Base-by-base conservation (phyloP, 1,284 basidiomycete species). In the Xerocomus amazonicus region DNA sequence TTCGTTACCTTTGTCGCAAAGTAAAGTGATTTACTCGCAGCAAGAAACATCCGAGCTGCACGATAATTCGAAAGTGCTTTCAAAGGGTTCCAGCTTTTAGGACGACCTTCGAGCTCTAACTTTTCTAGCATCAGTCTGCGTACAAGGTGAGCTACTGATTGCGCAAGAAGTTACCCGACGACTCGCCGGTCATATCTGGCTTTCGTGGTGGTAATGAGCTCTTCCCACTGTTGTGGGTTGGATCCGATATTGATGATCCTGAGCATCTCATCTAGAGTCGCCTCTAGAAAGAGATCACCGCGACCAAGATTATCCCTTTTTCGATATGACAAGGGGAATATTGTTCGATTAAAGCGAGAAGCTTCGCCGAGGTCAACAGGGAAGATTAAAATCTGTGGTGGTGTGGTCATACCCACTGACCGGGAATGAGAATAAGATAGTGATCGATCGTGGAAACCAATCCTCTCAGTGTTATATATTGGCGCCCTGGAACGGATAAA, bases 181-280 rank as follows among this genome's bases (percentile, higher is more conserved):
- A 38, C 47, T 33, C 10, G 50, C 50, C 17, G 37, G 31, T 53
- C 45, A 29, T 56, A 58, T 37, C 10, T 38, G 0, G 3, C 4
- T 39, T 49, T 56, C 7, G 48, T 41, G 3, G 9, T 19, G 0
- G 0, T 0, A 1, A 44, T 2, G 1, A 55, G 9, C 0, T 34
- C 16, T 14, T n/a, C 3, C n/a, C 3, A 40, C 17, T 47, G 32
- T 6, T 26, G 8, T 12, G 36, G 38, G 36, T 50, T 3, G 16
- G 13, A 9, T 1, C n/a, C 47, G n/a, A 54, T 45, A 0, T 33
- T 7, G 8, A 2, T 37, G 9, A 59, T 46, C 32, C 31, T 52
- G 9, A 52, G 12, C 28, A 59, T 14, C 23, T 59, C 57, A 1
- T 48, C 50, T 9, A 59, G 26, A 4, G 57, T 56, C 12, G 43